Percentiles rank a stretch among this genome's conserved stretches.
These are phyloP conservation scores for Arthrobotrys iridis DNA, from an alignment of 2,329 filamentous ascomycete genomes.

Conservation along the genomic window DNA sequence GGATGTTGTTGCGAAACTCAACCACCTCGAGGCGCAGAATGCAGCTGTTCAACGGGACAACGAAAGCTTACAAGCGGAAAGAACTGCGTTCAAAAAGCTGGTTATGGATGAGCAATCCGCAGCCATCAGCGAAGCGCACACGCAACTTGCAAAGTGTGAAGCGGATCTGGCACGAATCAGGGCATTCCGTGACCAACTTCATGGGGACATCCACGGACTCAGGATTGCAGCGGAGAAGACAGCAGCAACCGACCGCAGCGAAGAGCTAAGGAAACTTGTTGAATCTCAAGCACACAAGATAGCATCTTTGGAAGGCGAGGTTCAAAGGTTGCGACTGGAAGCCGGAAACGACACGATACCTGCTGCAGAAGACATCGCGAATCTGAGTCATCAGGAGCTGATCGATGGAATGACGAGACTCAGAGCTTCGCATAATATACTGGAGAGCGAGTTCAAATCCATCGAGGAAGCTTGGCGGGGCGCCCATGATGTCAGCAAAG, in stretches of 20 bases:
- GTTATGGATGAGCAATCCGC: constrained; percentile 82
- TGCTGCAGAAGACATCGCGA: constrained; percentile 65
- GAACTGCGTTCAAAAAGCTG: constrained; percentile 81
- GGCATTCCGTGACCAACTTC: constrained; percentile 82
- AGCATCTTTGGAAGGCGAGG: constrained; percentile 80
- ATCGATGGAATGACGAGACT: constrained; percentile 77
- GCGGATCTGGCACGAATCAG: constrained; percentile 86
- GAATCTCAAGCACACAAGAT: constrained; percentile 84
- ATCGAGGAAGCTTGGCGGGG: constrained; percentile 93
- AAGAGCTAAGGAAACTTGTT: constrained; percentile 82
- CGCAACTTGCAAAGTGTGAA: constrained; percentile 81
- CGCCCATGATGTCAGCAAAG: constrained; percentile 82
- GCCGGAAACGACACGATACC: constrained; percentile 64
- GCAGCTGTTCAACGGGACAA: constrained; percentile 84
- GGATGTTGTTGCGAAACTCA: constrained; percentile 89
- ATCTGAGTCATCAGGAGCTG: constrained; percentile 75
- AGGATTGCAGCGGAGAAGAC: constrained; percentile 83
- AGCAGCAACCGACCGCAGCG: constrained; percentile 68
- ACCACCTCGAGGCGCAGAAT: constrained; percentile 89
- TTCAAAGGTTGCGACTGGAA: constrained; percentile 74
- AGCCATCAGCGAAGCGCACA: constrained; percentile 79
- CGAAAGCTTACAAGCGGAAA: constrained; percentile 83
- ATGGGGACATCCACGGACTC: constrained; percentile 81
- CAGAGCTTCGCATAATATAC: constrained; percentile 80
- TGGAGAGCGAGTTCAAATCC: constrained; percentile 86